Conservation (phyloP, 2,329 filamentous ascomycete species). For the Beauveria asiatica region DNA sequence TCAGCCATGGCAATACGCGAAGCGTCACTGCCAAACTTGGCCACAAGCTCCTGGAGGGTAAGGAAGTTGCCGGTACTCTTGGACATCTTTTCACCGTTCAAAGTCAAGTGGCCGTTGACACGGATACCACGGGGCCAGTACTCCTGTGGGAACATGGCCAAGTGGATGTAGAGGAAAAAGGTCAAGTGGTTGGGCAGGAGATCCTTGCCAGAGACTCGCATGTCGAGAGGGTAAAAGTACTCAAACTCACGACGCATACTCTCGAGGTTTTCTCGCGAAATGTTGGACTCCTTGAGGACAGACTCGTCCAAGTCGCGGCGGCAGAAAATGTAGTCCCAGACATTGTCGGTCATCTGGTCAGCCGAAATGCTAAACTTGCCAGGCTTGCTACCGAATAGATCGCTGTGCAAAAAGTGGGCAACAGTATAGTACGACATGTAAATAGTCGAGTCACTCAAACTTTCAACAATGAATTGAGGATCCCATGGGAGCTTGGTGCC, state of each 20-base stretch:
- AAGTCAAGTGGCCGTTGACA: constrained; percentile 83
- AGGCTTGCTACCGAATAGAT: constrained; percentile 71
- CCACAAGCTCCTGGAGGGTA: constrained; percentile 74
- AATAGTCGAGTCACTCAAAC: constrained; percentile 82
- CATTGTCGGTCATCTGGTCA: constrained; percentile 87
- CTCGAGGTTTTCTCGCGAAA: constrained; percentile 64
- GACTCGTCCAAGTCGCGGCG: constrained; percentile 62
- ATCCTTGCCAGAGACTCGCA: constrained; percentile 85
- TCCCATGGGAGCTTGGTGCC: constrained; percentile 96
- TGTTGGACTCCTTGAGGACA: constrained; percentile 56
- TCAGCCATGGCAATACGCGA: constrained; percentile 87
- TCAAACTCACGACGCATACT: constrained; percentile 85
- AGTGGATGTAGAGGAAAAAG: constrained; percentile 89
- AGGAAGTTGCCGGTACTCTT: constrained; percentile 98
- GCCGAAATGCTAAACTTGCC: constrained; percentile 62
- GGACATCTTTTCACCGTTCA: constrained; percentile 98
- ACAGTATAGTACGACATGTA: constrained; percentile 80
- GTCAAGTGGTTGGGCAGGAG: constrained; percentile 90
- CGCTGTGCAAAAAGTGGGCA: constrained; percentile 63
- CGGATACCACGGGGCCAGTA: constrained; percentile 85
- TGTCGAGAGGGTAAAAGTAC: constrained; percentile 93
- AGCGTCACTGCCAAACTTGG: constrained; percentile 93
- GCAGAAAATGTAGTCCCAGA: constrained; percentile 94
- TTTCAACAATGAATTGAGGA: constrained; percentile 80
- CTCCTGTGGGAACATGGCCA: constrained; percentile 77